Evolutionary conservation across 176 grass and related monocot genomes (phyloP).

Genomic region (Tillandsia leiboldiana): DNA sequence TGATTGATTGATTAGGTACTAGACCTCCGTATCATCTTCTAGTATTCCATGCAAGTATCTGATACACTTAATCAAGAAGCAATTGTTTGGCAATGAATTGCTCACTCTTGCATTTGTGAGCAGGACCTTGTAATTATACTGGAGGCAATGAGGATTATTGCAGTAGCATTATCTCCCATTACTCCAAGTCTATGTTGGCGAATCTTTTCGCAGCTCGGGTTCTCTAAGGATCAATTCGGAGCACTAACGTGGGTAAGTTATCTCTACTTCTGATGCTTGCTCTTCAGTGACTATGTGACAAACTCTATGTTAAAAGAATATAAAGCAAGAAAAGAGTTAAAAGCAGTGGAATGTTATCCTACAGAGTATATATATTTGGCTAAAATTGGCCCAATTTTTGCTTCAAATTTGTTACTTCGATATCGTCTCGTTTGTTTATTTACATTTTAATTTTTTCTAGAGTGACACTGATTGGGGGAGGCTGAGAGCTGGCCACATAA

Average conservation of each 20-base stretch:
- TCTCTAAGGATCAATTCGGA: slow-evolving; percentile 65
- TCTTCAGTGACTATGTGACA: slow-evolving; percentile 2
- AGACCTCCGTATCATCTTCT: too few relatives aligned
- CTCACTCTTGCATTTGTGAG: slow-evolving; percentile 14
- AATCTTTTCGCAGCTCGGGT: slow-evolving; percentile 83
- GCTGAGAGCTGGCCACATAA: slow-evolving; percentile 63
- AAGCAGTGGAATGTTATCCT: too few relatives aligned
- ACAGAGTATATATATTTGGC: too few relatives aligned
- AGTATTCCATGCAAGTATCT: neutral
- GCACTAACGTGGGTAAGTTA: slow-evolving; percentile 68
- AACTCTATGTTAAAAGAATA: neutral
- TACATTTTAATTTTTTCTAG: slow-evolving; percentile 15
- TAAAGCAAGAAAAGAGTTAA: slow-evolving; percentile 19
- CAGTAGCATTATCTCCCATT: slow-evolving; percentile 65
- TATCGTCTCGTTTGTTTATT: neutral
- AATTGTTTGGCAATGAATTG: neutral
- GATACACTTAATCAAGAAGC: neutral
- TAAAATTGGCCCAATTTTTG: too few relatives aligned
- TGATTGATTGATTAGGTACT: too few relatives aligned
- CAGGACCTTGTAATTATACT: slow-evolving; percentile 96
- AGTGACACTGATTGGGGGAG: slow-evolving; percentile 82
- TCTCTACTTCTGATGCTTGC: slow-evolving; percentile 6
- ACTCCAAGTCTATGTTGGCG: slow-evolving; percentile 69
- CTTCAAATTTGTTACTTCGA: neutral
- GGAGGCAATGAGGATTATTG: slow-evolving; percentile 91